phyloP scores from a whole-genome alignment of 2,329 filamentous ascomycete species.

The Alternaria metachromatica region DNA sequence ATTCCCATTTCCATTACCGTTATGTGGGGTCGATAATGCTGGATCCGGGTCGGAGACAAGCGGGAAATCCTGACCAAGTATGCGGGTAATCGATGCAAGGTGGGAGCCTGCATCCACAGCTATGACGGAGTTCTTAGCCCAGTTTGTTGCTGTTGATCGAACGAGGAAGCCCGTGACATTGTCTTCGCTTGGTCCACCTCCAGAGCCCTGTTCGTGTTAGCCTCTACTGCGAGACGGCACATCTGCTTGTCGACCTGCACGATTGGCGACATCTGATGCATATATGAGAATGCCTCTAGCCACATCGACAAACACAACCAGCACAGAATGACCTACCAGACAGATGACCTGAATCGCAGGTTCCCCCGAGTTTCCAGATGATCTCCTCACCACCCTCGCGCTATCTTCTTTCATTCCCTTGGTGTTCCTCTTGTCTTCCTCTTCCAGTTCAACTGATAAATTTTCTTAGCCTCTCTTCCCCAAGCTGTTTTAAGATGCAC shows the following conservation, averaged over 20 bases:
- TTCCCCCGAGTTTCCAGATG: constrained; percentile 43
- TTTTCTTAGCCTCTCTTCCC: background rate
- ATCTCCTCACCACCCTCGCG: constrained; percentile 46
- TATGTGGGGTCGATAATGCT: constrained; percentile 15
- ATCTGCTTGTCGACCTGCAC: background rate
- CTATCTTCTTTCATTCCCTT: constrained; percentile 53
- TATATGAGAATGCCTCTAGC: background rate
- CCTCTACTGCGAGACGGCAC: background rate
- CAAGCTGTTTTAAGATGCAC: background rate
- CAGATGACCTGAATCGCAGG: constrained; percentile 58
- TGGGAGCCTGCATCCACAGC: constrained; percentile 96
- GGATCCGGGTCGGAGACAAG: constrained; percentile 41
- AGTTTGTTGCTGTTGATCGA: constrained; percentile 77
- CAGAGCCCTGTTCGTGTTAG: constrained; percentile 71
- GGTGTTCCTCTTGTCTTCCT: constrained; percentile 1
- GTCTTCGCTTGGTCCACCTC: constrained; percentile 87
- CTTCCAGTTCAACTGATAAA: background rate
- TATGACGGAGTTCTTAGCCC: constrained; percentile 81
- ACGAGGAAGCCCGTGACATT: constrained; percentile 90
- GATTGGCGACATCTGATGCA: background rate
- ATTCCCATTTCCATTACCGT: constrained; percentile 26
- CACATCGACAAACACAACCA: background rate
- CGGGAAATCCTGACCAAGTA: constrained; percentile 68
- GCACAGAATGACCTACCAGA: constrained; percentile 45
- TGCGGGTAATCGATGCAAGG: constrained; percentile 80